Conservation (phyloP, 768 basidiomycete species). For the Lactarius sp. region DNA sequence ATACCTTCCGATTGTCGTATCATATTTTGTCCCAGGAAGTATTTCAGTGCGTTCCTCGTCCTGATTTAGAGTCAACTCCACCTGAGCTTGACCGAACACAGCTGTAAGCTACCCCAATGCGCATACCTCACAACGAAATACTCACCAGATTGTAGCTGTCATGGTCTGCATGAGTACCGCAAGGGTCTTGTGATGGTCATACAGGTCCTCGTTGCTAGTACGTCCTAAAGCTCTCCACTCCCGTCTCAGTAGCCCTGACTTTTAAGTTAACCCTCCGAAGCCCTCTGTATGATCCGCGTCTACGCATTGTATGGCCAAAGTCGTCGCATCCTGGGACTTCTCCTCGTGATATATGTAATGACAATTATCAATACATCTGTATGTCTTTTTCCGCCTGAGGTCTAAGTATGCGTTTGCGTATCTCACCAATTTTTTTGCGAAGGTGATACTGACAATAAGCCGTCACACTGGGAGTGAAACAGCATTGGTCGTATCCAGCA, state of each 20-base stretch:
- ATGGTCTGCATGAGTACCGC: conserved; percentile 1
- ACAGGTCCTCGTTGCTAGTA: conserved; percentile 6
- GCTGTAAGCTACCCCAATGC: conserved; percentile 6
- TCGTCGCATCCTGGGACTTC: neutral
- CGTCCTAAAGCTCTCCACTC: neutral
- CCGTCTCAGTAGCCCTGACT: neutral
- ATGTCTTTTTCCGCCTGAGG: neutral
- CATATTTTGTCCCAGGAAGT: conserved; percentile 19
- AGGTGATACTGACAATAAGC: neutral
- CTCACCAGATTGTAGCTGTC: neutral
- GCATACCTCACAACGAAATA: neutral
- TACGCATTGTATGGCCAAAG: conserved; percentile 10
- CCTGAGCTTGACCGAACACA: neutral
- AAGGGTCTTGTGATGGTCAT: neutral
- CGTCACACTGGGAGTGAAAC: neutral
- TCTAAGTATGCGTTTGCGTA: neutral
- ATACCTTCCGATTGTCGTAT: conserved; percentile 26
- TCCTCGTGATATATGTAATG: neutral
- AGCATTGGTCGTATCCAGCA: neutral
- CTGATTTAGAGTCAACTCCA: no score
- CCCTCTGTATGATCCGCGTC: conserved; percentile 5
- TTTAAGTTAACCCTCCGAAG: neutral
- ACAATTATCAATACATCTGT: neutral
- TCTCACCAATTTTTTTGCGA: neutral
- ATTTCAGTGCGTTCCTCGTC: neutral